Conservation (phyloP, 768 basidiomycete species). For the Russula lepida region DNA sequence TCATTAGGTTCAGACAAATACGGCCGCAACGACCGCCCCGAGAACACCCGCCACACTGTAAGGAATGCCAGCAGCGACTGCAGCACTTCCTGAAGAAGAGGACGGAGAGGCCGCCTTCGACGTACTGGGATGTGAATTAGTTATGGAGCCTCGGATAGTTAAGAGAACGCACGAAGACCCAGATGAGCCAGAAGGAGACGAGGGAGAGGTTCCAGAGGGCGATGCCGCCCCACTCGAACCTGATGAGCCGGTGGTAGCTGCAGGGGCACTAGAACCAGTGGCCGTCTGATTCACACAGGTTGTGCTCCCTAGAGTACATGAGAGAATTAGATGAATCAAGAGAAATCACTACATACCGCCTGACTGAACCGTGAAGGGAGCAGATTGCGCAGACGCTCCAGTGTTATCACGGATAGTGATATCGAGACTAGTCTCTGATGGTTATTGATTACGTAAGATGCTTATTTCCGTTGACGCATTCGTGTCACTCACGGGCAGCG, state of each 20-base stretch:
- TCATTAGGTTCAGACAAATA: slow-evolving; percentile 29
- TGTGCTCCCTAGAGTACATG: slow-evolving; percentile 25
- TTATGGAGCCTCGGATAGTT: too few relatives aligned
- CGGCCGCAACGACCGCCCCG: slow-evolving; percentile 32
- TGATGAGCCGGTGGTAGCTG: slow-evolving; percentile 9
- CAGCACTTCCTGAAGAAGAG: slow-evolving; percentile 25
- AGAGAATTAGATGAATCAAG: not conserved
- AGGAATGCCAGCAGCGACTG: slow-evolving; percentile 31
- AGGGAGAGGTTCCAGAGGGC: not conserved
- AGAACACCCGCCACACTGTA: slow-evolving; percentile 34
- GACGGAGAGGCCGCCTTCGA: not conserved
- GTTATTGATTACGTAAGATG: not conserved
- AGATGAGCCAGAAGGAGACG: not conserved
- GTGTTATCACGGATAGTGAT: slow-evolving; percentile 53
- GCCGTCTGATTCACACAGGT: slow-evolving; percentile 30
- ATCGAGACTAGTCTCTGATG: slow-evolving; percentile 44
- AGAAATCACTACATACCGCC: slow-evolving; percentile 24
- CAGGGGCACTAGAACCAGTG: not conserved
- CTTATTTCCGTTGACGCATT: not conserved
- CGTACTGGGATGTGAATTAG: not conserved
- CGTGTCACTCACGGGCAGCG: slow-evolving; percentile 32
- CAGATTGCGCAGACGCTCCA: slow-evolving; percentile 44
- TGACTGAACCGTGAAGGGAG: slow-evolving; percentile 39
- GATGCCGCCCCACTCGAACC: not conserved
- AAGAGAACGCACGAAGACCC: not conserved